Evolutionary conservation across 345 rosid species (phyloP).

Genomic region (Nasturtium officinale): DNA sequence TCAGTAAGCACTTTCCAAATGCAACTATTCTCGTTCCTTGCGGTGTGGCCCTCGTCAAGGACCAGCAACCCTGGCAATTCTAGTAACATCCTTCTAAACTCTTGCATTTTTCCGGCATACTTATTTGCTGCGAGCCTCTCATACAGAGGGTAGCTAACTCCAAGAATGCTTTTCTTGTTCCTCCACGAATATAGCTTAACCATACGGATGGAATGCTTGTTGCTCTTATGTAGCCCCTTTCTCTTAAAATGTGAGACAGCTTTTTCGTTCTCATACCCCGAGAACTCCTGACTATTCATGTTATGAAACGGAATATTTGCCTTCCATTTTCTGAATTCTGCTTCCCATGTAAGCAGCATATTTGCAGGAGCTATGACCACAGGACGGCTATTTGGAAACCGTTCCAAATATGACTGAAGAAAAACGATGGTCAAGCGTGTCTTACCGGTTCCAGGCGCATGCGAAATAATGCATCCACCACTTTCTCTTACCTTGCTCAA

Average conservation of each 20-base stretch:
- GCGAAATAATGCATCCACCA: constrained; percentile 80
- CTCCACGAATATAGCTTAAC: constrained; percentile 70
- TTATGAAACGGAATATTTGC: constrained; percentile 59
- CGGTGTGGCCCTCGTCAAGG: constrained; percentile 84
- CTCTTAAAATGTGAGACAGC: constrained; percentile 38
- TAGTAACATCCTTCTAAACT: constrained; percentile 45
- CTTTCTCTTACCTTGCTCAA: constrained; percentile 38
- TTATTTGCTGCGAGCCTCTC: constrained; percentile 49
- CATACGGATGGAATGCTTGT: constrained; percentile 40
- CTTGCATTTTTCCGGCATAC: neutral
- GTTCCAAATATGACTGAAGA: constrained; percentile 58
- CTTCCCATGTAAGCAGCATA: constrained; percentile 74
- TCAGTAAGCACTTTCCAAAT: constrained; percentile 66
- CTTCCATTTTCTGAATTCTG: constrained; percentile 72
- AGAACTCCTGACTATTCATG: constrained; percentile 48
- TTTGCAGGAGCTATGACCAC: constrained; percentile 70
- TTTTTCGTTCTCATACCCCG: constrained; percentile 50
- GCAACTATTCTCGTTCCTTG: constrained; percentile 57
- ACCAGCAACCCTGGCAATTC: constrained; percentile 59
- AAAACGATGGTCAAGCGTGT: constrained; percentile 75
- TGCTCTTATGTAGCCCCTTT: neutral
- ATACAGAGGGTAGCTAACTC: constrained; percentile 63
- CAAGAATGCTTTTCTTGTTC: constrained; percentile 55
- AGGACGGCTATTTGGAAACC: constrained; percentile 61
- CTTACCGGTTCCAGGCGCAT: constrained; percentile 88